Base-by-base conservation (phyloP, 148 eudicot genomes). In the Amaranthus cruentus region DNA sequence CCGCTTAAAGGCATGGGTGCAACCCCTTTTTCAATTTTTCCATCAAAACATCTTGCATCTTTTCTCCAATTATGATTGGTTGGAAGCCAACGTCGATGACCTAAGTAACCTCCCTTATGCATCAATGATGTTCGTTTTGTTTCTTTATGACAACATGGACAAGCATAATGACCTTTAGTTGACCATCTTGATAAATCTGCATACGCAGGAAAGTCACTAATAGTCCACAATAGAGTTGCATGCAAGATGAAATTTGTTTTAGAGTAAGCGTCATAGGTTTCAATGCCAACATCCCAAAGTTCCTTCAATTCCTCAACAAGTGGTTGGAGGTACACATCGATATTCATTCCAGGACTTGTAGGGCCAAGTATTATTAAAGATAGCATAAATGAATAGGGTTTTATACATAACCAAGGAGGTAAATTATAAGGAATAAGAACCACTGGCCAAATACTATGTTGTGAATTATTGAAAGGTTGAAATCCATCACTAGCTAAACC, bases 401-500 rank as follows among this genome's bases (percentile, higher is more conserved):
- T 79, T 0, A 28, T 28, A 28, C 38, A 28, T 28, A 28, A 28
- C 38, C 38, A 28, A 28, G 38, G 38, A 28, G 38, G 2, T 2
- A 28, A 28, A 28, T 28, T 28, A 28, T 28, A 28, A 28, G 38
- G 38, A 28, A 28, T 28, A 28, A 28, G 38, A 28, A 28, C 38
- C 38, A 28, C 38, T 28, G 38, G 38, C 38, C 38, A 28, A 28
- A 28, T 28, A 28, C 38, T 28, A 28, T 28, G 38, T 28, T 28
- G 38, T 28, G 38, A 28, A 28, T 82, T 71, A 50, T 58, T 18
- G 6, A 71, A 82, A 9, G 79, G 73, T 28, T 75, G 73, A 66
- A 82, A 82, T 0, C 77, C 77, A 68, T 76, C 79, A 66, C 71
- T 38, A 3, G 80, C 77, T n/a, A 75, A 28, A 5, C 83, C 83